A percentile compares a stretch with the other conserved stretches of the same genome.
These are phyloP conservation scores for Ascochyta viciae-villosae DNA, from an alignment of 2,329 filamentous ascomycete genomes.

Conservation along the genomic window DNA sequence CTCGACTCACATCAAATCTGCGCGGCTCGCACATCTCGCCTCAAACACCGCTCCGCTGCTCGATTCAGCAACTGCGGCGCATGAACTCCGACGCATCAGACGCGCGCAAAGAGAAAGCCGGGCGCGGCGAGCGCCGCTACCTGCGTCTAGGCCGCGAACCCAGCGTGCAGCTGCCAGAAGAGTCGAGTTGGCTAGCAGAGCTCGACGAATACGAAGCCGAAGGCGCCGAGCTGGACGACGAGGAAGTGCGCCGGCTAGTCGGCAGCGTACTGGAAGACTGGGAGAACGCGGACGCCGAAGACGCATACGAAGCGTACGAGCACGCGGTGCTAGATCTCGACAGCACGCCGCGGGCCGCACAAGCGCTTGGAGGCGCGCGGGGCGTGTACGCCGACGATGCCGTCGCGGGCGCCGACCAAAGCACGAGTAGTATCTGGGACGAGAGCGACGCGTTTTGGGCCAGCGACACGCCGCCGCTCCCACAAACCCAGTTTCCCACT, in stretches of 20 bases:
- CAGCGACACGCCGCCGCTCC: neutral
- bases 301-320: constrained; percentile 9
- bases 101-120: constrained; percentile 27
- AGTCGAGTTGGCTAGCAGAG: constrained; percentile 41
- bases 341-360: constrained; percentile 4
- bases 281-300: constrained; percentile 26
- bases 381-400: neutral
- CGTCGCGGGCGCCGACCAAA: neutral
- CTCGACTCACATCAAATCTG: constrained; percentile 26
- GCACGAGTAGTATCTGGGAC: constrained; percentile 9
- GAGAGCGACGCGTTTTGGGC: constrained; percentile 18
- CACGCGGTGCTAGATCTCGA: constrained; percentile 4
- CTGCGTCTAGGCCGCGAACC: constrained; percentile 51
- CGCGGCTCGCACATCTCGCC: constrained; percentile 32
- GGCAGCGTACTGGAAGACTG: constrained; percentile 31
- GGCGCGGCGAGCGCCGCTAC: constrained; percentile 46
- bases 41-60: constrained; percentile 48
- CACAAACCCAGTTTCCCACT: neutral
- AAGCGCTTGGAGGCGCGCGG: neutral
- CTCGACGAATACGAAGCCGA: constrained; percentile 22
- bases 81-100: constrained; percentile 52
- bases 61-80: constrained; percentile 50
- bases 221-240: constrained; percentile 28
- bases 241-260: constrained; percentile 27
- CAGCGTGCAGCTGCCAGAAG: constrained; percentile 35